Percentiles rank a stretch among this genome's conserved stretches.
phyloP scores from a whole-genome alignment of 208 protist species.

The Crithidia sp. region DNA sequence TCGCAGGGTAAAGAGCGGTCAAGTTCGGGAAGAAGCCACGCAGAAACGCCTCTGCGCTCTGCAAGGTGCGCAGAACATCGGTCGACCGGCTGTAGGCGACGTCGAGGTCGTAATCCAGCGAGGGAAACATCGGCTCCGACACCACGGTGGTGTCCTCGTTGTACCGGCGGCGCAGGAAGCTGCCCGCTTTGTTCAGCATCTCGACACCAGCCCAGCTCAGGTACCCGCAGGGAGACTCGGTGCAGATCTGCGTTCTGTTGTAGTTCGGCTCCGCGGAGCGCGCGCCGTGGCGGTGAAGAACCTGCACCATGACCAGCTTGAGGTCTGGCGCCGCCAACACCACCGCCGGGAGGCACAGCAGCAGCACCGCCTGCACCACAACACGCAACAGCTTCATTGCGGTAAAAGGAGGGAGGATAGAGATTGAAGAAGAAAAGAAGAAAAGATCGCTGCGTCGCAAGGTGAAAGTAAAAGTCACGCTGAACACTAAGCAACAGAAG shows the following conservation, averaged over 20 bases:
- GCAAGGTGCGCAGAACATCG: conserved; percentile 46
- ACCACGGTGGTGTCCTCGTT: conserved; percentile 29
- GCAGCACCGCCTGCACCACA: conserved; percentile 3
- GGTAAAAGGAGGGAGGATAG: neutral
- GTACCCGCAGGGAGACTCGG: conserved; percentile 40
- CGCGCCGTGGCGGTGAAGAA: conserved; percentile 58
- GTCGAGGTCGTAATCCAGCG: conserved; percentile 37
- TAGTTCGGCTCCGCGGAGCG: conserved; percentile 23
- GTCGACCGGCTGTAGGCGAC: conserved; percentile 54
- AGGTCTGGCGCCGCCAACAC: conserved; percentile 1
- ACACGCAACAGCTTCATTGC: neutral
- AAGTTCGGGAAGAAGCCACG: conserved; percentile 37
- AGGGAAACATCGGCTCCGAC: conserved; percentile 38
- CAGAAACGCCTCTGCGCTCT: conserved; percentile 49
- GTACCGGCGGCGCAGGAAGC: conserved; percentile 48
- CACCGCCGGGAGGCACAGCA: neutral
- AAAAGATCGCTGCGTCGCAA: no score
- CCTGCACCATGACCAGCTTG: conserved; percentile 38
- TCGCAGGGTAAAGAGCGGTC: conserved; percentile 24
- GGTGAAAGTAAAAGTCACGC: no score
- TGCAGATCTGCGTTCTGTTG: conserved; percentile 46
- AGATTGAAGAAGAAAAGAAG: no score
- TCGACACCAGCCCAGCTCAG: conserved; percentile 34
- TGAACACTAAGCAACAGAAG: no score
- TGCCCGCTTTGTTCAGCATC: conserved; percentile 39